Percentiles rank a stretch among this genome's conserved stretches.
Conservation (phyloP, 108 stramenopile genomes). For the Conticribra weissflogii region DNA sequence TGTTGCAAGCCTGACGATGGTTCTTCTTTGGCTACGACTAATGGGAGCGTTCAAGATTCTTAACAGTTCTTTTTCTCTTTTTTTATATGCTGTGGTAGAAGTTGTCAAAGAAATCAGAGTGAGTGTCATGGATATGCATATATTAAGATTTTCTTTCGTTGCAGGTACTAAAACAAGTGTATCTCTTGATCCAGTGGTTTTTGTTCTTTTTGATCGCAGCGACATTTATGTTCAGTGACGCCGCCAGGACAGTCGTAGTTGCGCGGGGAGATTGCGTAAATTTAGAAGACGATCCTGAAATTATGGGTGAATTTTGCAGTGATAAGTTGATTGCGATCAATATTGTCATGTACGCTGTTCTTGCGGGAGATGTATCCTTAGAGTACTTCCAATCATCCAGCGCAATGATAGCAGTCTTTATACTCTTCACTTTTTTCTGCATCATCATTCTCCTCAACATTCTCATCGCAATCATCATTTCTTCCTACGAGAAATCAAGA, state of each 20-base stretch:
- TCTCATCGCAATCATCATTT: conserved; percentile 50
- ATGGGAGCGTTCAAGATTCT: conserved; percentile 51
- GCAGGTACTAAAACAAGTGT: background rate
- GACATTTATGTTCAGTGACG: conserved; percentile 48
- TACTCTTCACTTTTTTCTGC: conserved; percentile 48
- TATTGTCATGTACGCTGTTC: conserved; percentile 37
- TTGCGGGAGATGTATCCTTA: conserved; percentile 41
- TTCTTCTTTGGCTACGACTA: conserved; percentile 47
- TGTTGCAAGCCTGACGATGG: conserved; percentile 26
- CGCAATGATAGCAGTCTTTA: conserved; percentile 33
- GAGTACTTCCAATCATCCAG: conserved; percentile 31
- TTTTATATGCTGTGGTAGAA: conserved; percentile 44
- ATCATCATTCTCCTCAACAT: conserved; percentile 51
- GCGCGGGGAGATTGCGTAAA: conserved; percentile 36
- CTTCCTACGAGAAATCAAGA: conserved; percentile 41
- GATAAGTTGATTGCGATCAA: conserved; percentile 24
- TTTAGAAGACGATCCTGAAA: conserved; percentile 8
- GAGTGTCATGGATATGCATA: background rate
- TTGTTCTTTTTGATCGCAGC: conserved; percentile 33
- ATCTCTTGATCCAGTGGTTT: conserved; percentile 27
- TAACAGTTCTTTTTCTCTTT: conserved; percentile 37
- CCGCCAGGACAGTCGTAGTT: conserved; percentile 28
- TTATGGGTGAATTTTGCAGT: conserved; percentile 25
- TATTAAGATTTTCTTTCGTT: background rate
- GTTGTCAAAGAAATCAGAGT: conserved; percentile 31